Conservation (phyloP, 2,329 filamentous ascomycete species). For the Cadophora sp. region DNA sequence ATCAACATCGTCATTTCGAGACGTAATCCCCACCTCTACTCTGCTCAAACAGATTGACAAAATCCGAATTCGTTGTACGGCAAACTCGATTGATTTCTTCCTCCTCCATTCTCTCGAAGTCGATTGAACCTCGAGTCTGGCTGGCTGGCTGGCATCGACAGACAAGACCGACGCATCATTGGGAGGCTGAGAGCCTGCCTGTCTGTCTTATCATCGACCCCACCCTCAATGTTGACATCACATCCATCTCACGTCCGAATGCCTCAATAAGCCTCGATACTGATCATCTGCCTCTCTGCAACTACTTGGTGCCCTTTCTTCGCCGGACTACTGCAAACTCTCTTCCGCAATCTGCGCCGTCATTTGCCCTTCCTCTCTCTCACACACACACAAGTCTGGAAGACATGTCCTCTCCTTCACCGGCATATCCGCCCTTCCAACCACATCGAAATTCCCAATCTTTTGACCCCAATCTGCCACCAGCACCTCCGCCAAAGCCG, state of each 20-base stretch:
- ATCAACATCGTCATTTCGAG: no score
- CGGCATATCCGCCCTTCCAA: slow-evolving; percentile 38
- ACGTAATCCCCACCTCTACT: no score
- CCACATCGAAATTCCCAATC: slow-evolving; percentile 40
- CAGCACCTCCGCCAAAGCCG: slow-evolving; percentile 75
- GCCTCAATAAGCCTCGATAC: background rate
- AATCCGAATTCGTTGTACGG: no score
- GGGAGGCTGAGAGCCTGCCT: no score
- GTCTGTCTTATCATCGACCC: no score
- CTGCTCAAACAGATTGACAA: no score
- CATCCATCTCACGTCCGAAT: background rate
- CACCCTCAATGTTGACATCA: background rate
- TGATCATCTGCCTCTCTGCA: background rate
- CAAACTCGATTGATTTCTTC: no score
- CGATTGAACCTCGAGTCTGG: no score
- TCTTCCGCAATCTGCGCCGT: background rate
- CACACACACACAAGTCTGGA: slow-evolving; percentile 12
- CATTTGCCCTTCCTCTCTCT: background rate
- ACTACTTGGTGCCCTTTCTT: background rate
- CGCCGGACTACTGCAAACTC: background rate
- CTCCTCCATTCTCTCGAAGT: no score
- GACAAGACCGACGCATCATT: no score
- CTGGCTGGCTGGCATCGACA: no score
- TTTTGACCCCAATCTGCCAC: slow-evolving; percentile 62
- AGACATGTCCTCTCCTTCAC: slow-evolving; percentile 37